A percentile compares a stretch with the other conserved stretches of the same genome.
Evolutionary conservation across 1,284 basidiomycete species (phyloP).

Genomic region (Puccinia polysora): DNA sequence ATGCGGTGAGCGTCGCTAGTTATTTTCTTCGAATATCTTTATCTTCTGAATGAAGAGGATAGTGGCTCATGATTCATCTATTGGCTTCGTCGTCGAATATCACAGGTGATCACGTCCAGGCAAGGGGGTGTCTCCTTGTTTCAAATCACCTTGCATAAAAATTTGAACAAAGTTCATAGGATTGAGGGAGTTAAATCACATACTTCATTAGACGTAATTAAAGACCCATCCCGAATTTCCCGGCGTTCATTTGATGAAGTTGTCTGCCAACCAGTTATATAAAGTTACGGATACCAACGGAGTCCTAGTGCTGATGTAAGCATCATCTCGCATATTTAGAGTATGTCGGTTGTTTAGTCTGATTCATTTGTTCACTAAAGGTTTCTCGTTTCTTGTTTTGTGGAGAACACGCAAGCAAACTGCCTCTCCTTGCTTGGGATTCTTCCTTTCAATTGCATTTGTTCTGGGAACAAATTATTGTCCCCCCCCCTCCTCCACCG

Average conservation of each 20-base stretch:
- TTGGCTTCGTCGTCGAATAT: constrained; percentile 30
- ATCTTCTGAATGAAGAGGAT: neutral
- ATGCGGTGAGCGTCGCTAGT: constrained; percentile 64
- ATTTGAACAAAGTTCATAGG: constrained; percentile 88
- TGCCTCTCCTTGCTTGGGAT: too few relatives aligned
- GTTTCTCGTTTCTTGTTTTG: too few relatives aligned
- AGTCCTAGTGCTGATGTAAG: too few relatives aligned
- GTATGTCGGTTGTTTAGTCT: too few relatives aligned
- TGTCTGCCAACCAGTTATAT: constrained; percentile 13
- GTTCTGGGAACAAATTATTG: too few relatives aligned
- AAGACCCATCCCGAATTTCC: constrained; percentile 7
- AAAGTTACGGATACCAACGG: too few relatives aligned
- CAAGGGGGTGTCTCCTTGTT: constrained; percentile 84
- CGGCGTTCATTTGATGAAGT: constrained; percentile 11
- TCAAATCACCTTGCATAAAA: constrained; percentile 96
- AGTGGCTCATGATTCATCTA: neutral
- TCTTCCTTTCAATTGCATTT: too few relatives aligned
- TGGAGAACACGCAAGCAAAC: too few relatives aligned
- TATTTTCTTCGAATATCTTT: constrained; percentile 51
- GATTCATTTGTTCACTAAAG: too few relatives aligned
- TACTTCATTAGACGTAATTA: constrained; percentile 43
- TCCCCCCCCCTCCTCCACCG: too few relatives aligned
- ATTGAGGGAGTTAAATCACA: constrained; percentile 55
- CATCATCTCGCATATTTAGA: too few relatives aligned
- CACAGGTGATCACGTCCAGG: constrained; percentile 55